Conservation (phyloP, 768 basidiomycete species). For the Dendrothele bispora region DNA sequence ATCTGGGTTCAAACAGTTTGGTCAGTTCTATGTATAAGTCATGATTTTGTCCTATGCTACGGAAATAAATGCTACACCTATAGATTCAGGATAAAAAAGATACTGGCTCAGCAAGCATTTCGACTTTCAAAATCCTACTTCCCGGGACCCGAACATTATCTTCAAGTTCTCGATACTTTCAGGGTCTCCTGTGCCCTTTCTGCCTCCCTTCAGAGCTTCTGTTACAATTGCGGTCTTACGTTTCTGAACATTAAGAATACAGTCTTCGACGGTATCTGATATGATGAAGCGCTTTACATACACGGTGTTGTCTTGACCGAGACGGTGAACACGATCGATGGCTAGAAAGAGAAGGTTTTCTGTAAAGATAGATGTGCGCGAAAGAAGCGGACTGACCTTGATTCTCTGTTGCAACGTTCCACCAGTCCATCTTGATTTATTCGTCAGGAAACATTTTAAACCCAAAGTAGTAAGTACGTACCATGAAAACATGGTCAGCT, state of each 20-base stretch:
- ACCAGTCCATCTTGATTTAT: constrained; percentile 99
- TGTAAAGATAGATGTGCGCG: too few relatives aligned
- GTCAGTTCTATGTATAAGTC: too few relatives aligned
- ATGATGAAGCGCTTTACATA: constrained; percentile 87
- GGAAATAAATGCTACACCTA: too few relatives aligned
- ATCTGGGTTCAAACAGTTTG: too few relatives aligned
- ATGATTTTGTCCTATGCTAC: too few relatives aligned
- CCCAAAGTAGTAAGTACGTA: too few relatives aligned
- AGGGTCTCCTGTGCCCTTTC: constrained; percentile 45
- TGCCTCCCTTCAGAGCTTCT: constrained; percentile 72
- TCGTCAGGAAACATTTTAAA: too few relatives aligned
- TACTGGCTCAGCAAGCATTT: background rate
- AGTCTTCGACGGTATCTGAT: constrained; percentile 73
- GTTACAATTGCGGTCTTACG: constrained; percentile 86
- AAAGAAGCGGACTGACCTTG: constrained; percentile 52
- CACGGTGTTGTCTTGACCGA: constrained; percentile 81
- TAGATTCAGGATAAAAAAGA: too few relatives aligned
- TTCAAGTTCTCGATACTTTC: constrained; percentile 83
- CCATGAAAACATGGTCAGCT: constrained; percentile 88
- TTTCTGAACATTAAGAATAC: constrained; percentile 80
- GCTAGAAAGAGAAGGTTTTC: too few relatives aligned
- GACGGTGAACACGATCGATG: constrained; percentile 83
- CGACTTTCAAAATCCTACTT: too few relatives aligned
- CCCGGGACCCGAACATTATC: constrained; percentile 78
- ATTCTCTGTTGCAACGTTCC: constrained; percentile 82